phyloP scores from a whole-genome alignment of 305 asterid species.

The Euphrasia arctica region DNA sequence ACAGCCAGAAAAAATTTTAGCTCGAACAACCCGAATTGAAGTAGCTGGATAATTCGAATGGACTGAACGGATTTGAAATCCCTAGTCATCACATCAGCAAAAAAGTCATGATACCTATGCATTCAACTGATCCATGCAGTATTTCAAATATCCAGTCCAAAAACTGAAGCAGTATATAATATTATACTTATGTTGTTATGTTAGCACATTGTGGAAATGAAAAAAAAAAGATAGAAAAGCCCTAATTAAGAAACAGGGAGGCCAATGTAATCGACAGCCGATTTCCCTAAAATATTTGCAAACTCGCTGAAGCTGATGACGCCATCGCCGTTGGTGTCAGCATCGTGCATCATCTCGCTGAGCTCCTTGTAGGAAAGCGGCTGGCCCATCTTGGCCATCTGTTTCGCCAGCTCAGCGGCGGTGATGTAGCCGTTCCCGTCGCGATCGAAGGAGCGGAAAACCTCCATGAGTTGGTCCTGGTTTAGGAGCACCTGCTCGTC shows the following conservation, averaged over 20 bases:
- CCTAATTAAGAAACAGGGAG: slow-evolving; percentile 24
- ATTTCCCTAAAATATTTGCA: slow-evolving; percentile 68
- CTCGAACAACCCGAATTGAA: too few species aligned
- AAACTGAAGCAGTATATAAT: too few species aligned
- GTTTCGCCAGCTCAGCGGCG: slow-evolving; percentile 82
- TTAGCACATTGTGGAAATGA: too few species aligned
- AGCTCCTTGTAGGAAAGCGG: slow-evolving; percentile 75
- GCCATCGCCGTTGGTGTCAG: slow-evolving; percentile 93
- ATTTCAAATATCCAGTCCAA: too few species aligned
- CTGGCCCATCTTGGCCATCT: slow-evolving; percentile 92
- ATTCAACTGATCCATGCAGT: too few species aligned
- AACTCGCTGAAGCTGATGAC: slow-evolving; percentile 81
- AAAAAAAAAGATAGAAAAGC: too few species aligned
- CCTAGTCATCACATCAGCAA: too few species aligned
- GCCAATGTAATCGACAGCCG: slow-evolving; percentile 73
- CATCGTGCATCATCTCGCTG: slow-evolving; percentile 78
- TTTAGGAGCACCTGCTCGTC: slow-evolving; percentile 65
- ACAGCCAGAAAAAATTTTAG: too few species aligned
- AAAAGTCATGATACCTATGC: too few species aligned
- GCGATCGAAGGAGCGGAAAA: slow-evolving; percentile 83
- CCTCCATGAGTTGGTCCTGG: slow-evolving; percentile 81
- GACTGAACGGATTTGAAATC: too few species aligned
- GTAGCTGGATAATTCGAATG: too few species aligned
- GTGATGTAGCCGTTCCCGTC: slow-evolving; percentile 87
- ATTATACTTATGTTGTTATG: too few species aligned